Evolutionary conservation across 345 rosid species (phyloP).

Genomic region (Acer campestre): DNA sequence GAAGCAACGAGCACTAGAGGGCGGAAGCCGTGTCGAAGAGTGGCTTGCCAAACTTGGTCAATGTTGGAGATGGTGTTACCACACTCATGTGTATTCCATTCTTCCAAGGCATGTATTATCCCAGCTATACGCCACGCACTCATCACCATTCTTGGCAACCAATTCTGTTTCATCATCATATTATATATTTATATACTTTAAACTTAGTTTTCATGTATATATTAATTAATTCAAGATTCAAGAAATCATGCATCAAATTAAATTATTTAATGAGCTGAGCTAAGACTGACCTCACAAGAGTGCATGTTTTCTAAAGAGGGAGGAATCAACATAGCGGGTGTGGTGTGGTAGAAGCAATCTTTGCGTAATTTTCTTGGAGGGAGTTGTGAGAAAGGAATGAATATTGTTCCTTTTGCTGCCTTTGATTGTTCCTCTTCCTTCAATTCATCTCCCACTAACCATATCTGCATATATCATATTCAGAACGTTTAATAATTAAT

Average conservation of each 20-base stretch:
- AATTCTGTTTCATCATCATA: constrained; percentile 40
- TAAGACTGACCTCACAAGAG: constrained; percentile 62
- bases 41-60: constrained; percentile 49
- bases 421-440: constrained; percentile 45
- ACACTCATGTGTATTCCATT: constrained; percentile 49
- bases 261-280: no score
- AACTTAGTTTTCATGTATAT: no score
- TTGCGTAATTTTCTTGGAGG: constrained; percentile 50
- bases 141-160: constrained; percentile 39
- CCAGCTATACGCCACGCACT: constrained; percentile 67
- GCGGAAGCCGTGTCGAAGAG: constrained; percentile 53
- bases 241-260: no score
- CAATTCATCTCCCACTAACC: constrained; percentile 68
- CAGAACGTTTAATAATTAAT: not conserved
- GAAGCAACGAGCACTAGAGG: constrained; percentile 31
- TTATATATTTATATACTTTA: no score
- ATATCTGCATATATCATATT: constrained; percentile 33
- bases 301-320: constrained; percentile 49
- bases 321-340: constrained; percentile 60
- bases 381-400: constrained; percentile 52
- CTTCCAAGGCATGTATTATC: constrained; percentile 57
- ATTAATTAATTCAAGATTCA: no score
- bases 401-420: constrained; percentile 53
- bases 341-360: constrained; percentile 60
- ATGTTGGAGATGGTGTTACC: constrained; percentile 36